Evolutionary conservation across 371 early-diverging fungal species (phyloP).

Genomic region (Amoeboaphelidium occidentale): DNA sequence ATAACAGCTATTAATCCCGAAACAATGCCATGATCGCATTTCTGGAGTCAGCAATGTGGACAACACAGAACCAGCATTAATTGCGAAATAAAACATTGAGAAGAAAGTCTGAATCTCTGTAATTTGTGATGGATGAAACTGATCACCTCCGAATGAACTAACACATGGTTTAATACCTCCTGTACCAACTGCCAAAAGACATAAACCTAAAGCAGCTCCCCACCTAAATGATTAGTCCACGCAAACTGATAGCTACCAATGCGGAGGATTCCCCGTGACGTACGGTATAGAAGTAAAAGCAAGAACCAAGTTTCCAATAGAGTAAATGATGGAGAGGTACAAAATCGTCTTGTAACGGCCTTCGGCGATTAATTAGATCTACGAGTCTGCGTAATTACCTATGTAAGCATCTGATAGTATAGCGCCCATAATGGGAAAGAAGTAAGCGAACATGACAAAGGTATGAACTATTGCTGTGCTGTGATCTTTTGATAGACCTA

Average conservation of each 20-base stretch:
- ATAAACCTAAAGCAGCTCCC: constrained; percentile 5
- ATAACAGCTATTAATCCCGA: constrained; percentile 10
- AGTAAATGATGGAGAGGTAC: constrained; percentile 23
- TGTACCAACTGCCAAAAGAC: constrained; percentile 22
- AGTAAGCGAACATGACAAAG: constrained; percentile 28
- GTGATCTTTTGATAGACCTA: constrained; percentile 2
- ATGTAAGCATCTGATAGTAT: constrained; percentile 32
- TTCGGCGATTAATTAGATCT: too few relatives aligned
- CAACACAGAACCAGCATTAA: constrained; percentile 21
- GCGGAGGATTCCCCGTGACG: constrained; percentile 7
- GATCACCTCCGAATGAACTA: constrained; percentile 27
- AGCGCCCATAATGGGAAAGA: constrained; percentile 34
- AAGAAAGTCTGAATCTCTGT: constrained; percentile 14
- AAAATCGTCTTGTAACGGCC: constrained; percentile 34
- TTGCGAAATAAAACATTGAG: constrained; percentile 19
- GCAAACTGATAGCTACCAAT: background rate
- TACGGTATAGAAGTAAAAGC: constrained; percentile 14
- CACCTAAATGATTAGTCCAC: background rate
- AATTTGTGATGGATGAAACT: constrained; percentile 8
- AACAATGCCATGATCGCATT: constrained; percentile 1
- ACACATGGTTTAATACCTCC: constrained; percentile 34
- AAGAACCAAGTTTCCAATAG: constrained; percentile 21
- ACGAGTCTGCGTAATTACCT: too few relatives aligned
- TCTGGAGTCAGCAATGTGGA: constrained; percentile 6
- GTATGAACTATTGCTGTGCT: constrained; percentile 12